Conservation (phyloP, 2,329 filamentous ascomycete genomes). For the Pseudovirgaria hyperparasitica region DNA sequence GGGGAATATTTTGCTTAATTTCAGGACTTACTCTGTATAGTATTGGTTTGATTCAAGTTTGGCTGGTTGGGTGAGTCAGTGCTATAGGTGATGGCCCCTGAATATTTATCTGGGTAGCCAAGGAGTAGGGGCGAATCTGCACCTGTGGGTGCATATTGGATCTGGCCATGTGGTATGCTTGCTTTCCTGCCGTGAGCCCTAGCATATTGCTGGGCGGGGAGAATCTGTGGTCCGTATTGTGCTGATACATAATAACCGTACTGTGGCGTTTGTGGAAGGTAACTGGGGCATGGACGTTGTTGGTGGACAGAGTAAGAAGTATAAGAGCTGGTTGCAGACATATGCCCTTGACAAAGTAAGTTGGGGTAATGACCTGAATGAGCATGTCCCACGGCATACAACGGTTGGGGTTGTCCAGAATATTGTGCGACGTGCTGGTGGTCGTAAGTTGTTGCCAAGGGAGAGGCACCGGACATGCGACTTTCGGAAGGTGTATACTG, state of each 20-base stretch:
- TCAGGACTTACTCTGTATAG: not conserved
- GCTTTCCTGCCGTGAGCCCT: too few species aligned
- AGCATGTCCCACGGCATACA: slow-evolving; percentile 15
- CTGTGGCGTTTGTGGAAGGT: slow-evolving; percentile 2
- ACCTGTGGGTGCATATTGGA: too few species aligned
- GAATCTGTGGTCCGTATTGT: slow-evolving; percentile 1
- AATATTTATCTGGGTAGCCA: too few species aligned
- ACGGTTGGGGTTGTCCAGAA: slow-evolving; percentile 13
- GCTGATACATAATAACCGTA: slow-evolving; percentile 5
- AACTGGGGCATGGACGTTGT: slow-evolving; percentile 3
- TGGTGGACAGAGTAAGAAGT: slow-evolving; percentile 3
- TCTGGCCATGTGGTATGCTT: too few species aligned
- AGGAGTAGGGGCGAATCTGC: too few species aligned
- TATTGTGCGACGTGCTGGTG: slow-evolving; percentile 25
- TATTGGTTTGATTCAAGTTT: not conserved
- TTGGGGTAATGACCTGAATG: slow-evolving; percentile 17
- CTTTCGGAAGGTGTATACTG: slow-evolving; percentile 19
- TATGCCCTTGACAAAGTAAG: slow-evolving; percentile 10
- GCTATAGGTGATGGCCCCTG: too few species aligned
- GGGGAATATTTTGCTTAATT: not conserved
- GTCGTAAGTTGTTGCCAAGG: slow-evolving; percentile 27
- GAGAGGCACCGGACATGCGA: slow-evolving; percentile 23
- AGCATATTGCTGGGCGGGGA: too few species aligned
- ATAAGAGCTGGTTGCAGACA: slow-evolving; percentile 2
- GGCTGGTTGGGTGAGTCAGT: not conserved